These are phyloP conservation scores for Stereum hirsutum DNA, from an alignment of 1,284 basidiomycete species.

Conservation along the genomic window DNA sequence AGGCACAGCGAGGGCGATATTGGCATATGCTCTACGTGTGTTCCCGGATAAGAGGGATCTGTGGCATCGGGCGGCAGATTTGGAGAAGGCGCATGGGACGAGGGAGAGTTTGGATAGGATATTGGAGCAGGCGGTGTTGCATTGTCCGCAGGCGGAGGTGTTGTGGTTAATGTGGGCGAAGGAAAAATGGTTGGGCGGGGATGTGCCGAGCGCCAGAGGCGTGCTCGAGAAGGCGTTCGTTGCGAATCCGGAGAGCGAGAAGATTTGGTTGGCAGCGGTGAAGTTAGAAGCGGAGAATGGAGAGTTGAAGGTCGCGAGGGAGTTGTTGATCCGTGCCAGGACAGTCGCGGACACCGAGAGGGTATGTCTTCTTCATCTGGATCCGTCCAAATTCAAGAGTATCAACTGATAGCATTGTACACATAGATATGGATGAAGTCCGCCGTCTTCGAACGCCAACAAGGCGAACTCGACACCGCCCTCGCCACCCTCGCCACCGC, in stretches of 20 bases:
- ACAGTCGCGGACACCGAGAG: slow-evolving; percentile 86
- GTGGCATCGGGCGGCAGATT: slow-evolving; percentile 86
- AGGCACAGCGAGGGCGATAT: slow-evolving; percentile 79
- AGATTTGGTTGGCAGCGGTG: slow-evolving; percentile 95
- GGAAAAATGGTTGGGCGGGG: slow-evolving; percentile 86
- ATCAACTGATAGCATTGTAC: slow-evolving; percentile 5
- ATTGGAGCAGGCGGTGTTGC: slow-evolving; percentile 74
- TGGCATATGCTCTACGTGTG: slow-evolving; percentile 87
- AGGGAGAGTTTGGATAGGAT: slow-evolving; percentile 79
- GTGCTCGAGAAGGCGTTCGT: slow-evolving; percentile 88
- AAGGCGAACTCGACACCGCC: slow-evolving; percentile 68
- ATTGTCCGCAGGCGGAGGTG: slow-evolving; percentile 91
- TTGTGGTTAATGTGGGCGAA: slow-evolving; percentile 97
- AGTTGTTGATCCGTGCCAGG: slow-evolving; percentile 82
- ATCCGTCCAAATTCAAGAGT: slow-evolving; percentile 5
- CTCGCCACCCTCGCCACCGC: slow-evolving; percentile 71
- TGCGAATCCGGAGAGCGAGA: slow-evolving; percentile 93
- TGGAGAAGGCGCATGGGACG: slow-evolving; percentile 87
- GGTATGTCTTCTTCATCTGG: slow-evolving; percentile 35
- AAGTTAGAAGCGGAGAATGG: slow-evolving; percentile 95
- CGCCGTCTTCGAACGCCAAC: slow-evolving; percentile 88
- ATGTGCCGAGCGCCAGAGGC: slow-evolving; percentile 80
- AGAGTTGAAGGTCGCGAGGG: slow-evolving; percentile 76
- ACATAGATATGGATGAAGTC: slow-evolving; percentile 98
- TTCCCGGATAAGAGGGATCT: slow-evolving; percentile 79